These are phyloP conservation scores for Plasmodium cynomolgi DNA, from an alignment of 169 alveolate genomes.

Conservation along the genomic window DNA sequence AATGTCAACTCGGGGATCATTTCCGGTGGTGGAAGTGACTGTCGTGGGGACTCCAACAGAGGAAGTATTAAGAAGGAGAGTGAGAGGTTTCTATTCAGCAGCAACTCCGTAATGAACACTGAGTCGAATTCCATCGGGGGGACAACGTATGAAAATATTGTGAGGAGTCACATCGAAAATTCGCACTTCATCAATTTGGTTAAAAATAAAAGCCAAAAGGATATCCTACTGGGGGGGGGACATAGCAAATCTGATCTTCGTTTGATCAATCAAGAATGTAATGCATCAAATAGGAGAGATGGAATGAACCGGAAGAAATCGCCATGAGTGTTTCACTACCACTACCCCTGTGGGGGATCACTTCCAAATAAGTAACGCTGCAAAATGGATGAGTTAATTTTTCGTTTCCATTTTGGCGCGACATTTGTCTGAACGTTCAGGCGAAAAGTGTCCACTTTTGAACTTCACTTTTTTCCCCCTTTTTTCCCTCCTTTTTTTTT, in stretches of 20 bases:
- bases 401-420: neutral
- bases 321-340: neutral
- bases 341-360: neutral
- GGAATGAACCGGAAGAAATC: neutral
- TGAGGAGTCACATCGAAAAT: neutral
- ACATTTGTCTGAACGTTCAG: constrained; percentile 1
- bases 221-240: neutral
- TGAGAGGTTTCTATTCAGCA: constrained; percentile 45
- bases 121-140: neutral
- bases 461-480: neutral
- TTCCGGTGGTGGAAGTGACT: neutral
- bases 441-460: neutral
- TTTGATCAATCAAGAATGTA: neutral
- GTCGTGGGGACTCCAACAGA: neutral
- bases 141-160: neutral
- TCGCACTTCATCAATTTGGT: neutral
- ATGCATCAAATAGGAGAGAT: neutral
- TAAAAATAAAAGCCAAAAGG: neutral
- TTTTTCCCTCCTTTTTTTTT: neutral
- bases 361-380: neutral
- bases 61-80: neutral
- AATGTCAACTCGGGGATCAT: neutral
- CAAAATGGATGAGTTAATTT: neutral
- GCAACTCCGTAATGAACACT: neutral
- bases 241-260: neutral